A percentile compares a stretch with the other conserved stretches of the same genome.
Evolutionary conservation across 495 filamentous ascomycete genomes (phyloP).

Genomic region (Talaromyces nanjingensis): DNA sequence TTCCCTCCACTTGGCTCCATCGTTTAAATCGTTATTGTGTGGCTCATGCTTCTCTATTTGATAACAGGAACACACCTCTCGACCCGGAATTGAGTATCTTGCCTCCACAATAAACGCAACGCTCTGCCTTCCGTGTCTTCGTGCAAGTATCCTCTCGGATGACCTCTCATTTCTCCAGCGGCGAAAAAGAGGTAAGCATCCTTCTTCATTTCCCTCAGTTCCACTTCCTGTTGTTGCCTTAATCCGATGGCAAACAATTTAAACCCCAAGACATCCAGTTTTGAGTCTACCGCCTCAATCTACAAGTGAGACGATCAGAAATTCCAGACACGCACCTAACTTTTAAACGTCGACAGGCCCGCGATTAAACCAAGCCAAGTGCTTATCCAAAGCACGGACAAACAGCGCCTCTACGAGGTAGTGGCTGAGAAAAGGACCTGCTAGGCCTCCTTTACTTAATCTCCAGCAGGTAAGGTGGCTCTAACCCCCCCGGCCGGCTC

Average conservation of each 20-base stretch:
- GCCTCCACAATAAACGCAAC: neutral
- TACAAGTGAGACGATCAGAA: neutral
- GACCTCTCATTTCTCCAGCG: neutral
- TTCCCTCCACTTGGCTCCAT: neutral
- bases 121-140: neutral
- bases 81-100: neutral
- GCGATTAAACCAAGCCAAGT: neutral
- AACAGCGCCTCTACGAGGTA: neutral
- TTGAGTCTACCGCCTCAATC: neutral
- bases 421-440: neutral
- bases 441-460: neutral
- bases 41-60: neutral
- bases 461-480: conserved; percentile 4
- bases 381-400: neutral
- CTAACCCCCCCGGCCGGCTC: neutral
- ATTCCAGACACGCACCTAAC: neutral
- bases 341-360: neutral
- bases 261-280: neutral
- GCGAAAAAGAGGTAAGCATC: neutral
- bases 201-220: neutral
- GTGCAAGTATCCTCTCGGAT: neutral
- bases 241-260: conserved; percentile 1
- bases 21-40: neutral
- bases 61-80: neutral
- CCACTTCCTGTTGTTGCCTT: neutral